These are phyloP conservation scores for Pleurotus ostreatus DNA, from an alignment of 768 basidiomycete genomes.

Conservation along the genomic window DNA sequence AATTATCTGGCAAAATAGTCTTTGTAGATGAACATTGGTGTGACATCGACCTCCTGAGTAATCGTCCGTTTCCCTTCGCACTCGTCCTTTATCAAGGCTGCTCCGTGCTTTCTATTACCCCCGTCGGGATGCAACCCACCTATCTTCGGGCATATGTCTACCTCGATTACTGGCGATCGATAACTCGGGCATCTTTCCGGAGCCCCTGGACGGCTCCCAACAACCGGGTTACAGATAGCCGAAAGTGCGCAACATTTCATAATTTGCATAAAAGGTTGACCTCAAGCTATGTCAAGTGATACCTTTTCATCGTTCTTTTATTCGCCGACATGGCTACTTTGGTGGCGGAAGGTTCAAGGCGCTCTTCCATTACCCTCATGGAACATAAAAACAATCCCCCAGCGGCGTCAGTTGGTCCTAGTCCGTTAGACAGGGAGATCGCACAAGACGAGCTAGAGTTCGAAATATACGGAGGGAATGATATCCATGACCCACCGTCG, in stretches of 20 bases:
- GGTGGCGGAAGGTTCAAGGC: background rate
- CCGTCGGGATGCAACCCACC: too few species aligned
- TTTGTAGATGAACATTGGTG: too few species aligned
- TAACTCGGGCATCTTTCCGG: too few species aligned
- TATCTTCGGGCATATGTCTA: too few species aligned
- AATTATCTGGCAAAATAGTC: too few species aligned
- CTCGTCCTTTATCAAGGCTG: too few species aligned
- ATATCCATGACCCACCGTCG: slow-evolving; percentile 7
- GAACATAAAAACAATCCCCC: background rate
- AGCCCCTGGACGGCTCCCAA: too few species aligned
- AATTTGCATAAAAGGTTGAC: background rate
- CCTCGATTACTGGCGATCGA: too few species aligned
- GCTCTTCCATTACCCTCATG: slow-evolving; percentile 7
- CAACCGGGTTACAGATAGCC: background rate
- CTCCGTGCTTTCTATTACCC: too few species aligned
- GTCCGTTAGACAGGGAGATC: slow-evolving; percentile 2
- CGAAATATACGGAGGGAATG: slow-evolving; percentile 9
- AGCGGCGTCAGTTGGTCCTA: background rate
- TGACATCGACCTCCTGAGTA: too few species aligned
- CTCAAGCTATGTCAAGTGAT: slow-evolving; percentile 2
- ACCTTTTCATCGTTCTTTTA: background rate
- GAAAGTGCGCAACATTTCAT: background rate
- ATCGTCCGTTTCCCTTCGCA: too few species aligned
- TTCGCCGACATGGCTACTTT: background rate
- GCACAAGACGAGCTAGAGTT: slow-evolving; percentile 6